These are phyloP conservation scores for Pythium monospermum DNA, from an alignment of 352 stramenopile species.

Conservation along the genomic window DNA sequence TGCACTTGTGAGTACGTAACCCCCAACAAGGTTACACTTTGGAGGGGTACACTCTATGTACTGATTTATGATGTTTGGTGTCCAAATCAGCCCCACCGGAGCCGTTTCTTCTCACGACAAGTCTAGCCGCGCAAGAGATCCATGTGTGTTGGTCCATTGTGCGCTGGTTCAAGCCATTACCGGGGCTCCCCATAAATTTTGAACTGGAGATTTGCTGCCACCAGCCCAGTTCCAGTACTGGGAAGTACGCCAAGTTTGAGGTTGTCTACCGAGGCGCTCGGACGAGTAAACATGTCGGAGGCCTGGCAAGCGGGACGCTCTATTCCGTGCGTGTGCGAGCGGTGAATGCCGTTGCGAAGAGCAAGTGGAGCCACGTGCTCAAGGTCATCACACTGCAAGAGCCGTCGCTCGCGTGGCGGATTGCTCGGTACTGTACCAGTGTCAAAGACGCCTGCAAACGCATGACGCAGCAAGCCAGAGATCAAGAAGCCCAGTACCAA, in stretches of 20 bases:
- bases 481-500: conserved; percentile 26
- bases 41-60: not conserved
- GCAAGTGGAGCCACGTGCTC: conserved; percentile 45
- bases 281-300: conserved; percentile 29
- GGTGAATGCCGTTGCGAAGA: conserved; percentile 45
- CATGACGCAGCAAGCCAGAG: conserved; percentile 25
- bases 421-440: conserved; percentile 38
- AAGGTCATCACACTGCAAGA: conserved; percentile 43
- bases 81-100: conserved; percentile 36
- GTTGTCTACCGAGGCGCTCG: conserved; percentile 31
- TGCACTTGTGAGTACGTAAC: conserved; percentile 57
- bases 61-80: conserved; percentile 1
- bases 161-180: conserved; percentile 35
- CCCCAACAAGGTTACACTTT: not conserved
- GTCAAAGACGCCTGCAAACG: conserved; percentile 38
- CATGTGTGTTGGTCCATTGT: conserved; percentile 58
- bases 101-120: conserved; percentile 50
- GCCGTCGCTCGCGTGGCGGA: conserved; percentile 51
- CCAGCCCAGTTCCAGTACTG: not conserved
- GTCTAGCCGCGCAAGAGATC: conserved; percentile 33
- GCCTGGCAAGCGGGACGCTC: conserved; percentile 28
- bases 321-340: conserved; percentile 50
- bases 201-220: conserved; percentile 56
- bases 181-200: conserved; percentile 33
- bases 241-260: conserved; percentile 33